Conservation (phyloP, 2,329 filamentous ascomycete species). For the Neofusicoccum laricinum region DNA sequence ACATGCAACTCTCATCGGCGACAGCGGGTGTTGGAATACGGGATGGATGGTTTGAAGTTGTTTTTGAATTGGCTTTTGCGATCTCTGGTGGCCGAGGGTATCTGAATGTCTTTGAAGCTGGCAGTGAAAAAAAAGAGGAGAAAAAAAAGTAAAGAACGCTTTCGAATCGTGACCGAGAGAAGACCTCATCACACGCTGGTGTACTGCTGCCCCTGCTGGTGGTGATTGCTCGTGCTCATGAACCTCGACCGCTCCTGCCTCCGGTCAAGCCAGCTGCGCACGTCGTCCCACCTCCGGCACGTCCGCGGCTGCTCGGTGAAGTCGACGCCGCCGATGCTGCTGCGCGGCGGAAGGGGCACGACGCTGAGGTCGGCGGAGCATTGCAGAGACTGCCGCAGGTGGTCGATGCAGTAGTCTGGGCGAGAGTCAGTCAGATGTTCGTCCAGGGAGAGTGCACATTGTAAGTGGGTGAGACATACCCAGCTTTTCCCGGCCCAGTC, state of each 20-base stretch:
- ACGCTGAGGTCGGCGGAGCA: constrained; percentile 16
- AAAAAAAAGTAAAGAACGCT: background rate
- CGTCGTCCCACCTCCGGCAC: constrained; percentile 13
- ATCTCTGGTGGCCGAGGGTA: too few relatives aligned
- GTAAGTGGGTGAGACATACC: background rate
- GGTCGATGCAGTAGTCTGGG: constrained; percentile 16
- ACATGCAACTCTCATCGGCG: too few relatives aligned
- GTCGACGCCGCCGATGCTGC: background rate
- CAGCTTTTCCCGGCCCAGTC: background rate
- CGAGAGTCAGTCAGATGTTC: background rate
- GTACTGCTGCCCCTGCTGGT: background rate
- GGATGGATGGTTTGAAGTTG: too few relatives aligned
- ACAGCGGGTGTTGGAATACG: too few relatives aligned
- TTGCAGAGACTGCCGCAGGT: constrained; percentile 10
- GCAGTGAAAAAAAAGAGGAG: too few relatives aligned
- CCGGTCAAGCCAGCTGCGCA: constrained; percentile 12
- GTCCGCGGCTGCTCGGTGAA: background rate
- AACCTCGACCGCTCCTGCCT: constrained; percentile 13
- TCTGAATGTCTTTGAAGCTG: too few relatives aligned
- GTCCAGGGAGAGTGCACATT: background rate
- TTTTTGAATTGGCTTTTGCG: too few relatives aligned
- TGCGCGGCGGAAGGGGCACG: background rate
- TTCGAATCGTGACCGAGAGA: background rate
- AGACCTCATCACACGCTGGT: background rate
- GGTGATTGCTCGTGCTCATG: background rate